Evolutionary conservation across 2,329 filamentous ascomycete species (phyloP), one percentile per base, ranked within the genome.

Genomic region (Sphaceloma murrayae): DNA sequence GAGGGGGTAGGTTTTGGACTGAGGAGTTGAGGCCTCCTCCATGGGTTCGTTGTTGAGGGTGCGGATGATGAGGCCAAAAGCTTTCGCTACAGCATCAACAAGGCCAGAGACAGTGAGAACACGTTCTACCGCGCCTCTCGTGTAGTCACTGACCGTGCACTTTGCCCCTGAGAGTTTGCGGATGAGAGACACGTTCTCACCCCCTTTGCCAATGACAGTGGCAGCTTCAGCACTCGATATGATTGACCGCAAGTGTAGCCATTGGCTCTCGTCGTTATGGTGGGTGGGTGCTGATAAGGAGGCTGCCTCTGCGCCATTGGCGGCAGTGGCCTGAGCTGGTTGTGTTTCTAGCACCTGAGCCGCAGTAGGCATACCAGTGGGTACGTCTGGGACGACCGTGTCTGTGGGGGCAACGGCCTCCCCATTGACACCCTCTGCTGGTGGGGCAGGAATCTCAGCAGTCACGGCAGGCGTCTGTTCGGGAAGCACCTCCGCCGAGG

Each of bases 111-210:
- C 91, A 22, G 91, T 98, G 58, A 98, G 73, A 58, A 98, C 95
- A 61, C 91, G 85, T 71, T 98, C 91, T 24, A 96, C 88, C 45
- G 91, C 91, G 53, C 91, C 91, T 60, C 94, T 86, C 55, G 93
- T 85, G 60, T 96, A 98, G 67, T 98, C 91, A 68, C 88, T 95
- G 55, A 98, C 91, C 36, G 91, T 98, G 71, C 91, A 98, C 69
- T 96, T 96, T 53, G 91, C 91, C 56, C 87, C 88, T 43, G 91
- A 95, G 67, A 94, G 74, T 62, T 85, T 86, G 54, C 91, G 80
- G 60, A 98, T 96, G 67, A 94, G 86, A 54, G 88, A 94, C 36
- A 98, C 91, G 60, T 98, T 98, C 72, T 98, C 91, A 61, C 91
- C 91, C 51, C 88, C 89, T 69, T 98, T 98, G 60, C 91, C 91